phyloP scores from a whole-genome alignment of 345 rosid species.

The Citrus mangshanensis region DNA sequence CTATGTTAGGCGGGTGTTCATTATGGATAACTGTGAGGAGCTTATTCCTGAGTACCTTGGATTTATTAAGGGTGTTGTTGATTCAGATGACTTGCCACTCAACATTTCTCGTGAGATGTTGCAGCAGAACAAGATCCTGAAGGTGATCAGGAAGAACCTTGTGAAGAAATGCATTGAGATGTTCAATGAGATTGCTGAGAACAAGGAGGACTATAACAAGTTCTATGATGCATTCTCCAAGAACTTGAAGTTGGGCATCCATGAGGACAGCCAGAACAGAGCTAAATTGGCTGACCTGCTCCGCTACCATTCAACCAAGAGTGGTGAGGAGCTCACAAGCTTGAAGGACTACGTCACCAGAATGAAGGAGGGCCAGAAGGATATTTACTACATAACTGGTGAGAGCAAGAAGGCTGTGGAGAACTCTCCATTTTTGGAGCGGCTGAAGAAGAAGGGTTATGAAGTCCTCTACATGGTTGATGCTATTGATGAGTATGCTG shows the following conservation, averaged over 20 bases:
- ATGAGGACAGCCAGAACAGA: constrained; percentile 85
- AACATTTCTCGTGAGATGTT: constrained; percentile 90
- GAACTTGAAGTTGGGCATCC: constrained; percentile 84
- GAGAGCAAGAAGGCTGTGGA: constrained; percentile 85
- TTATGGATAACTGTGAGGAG: constrained; percentile 95
- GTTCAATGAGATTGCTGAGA: constrained; percentile 87
- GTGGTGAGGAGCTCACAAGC: constrained; percentile 77
- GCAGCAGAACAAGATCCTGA: constrained; percentile 92
- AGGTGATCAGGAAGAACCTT: constrained; percentile 86
- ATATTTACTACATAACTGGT: constrained; percentile 75
- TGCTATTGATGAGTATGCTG: constrained; percentile 85
- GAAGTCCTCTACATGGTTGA: constrained; percentile 92
- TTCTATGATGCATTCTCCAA: constrained; percentile 84
- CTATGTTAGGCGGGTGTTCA: constrained; percentile 82
- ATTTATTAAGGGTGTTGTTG: constrained; percentile 86
- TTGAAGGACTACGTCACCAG: constrained; percentile 86
- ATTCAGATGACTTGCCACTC: constrained; percentile 87
- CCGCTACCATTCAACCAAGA: constrained; percentile 76
- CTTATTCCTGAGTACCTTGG: constrained; percentile 79
- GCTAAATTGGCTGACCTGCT: constrained; percentile 74
- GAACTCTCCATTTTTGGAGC: constrained; percentile 87
- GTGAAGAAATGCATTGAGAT: constrained; percentile 91
- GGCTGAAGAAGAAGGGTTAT: constrained; percentile 77
- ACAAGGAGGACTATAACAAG: constrained; percentile 82
- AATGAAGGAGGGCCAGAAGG: constrained; percentile 91